Percentiles rank a stretch among this genome's conserved stretches.
Conservation (phyloP, 345 rosid species). For the Arabidopsis suecica region DNA sequence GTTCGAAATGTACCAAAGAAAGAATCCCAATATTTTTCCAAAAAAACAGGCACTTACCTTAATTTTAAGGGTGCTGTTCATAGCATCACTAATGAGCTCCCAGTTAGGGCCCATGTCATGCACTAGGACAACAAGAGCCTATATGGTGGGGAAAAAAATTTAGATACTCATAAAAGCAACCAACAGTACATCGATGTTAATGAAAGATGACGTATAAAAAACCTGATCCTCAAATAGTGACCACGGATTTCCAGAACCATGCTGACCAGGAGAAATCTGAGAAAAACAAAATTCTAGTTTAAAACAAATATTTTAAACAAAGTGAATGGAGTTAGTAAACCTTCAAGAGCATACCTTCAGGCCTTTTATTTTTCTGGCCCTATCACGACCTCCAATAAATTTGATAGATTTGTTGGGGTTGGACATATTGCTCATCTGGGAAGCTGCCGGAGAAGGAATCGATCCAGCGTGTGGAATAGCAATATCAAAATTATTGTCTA, state of each 20-base stretch:
- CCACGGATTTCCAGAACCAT: conserved; percentile 90
- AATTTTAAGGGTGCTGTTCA: conserved; percentile 85
- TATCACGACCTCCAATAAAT: conserved; percentile 73
- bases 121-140: conserved; percentile 99
- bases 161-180: conserved; percentile 39
- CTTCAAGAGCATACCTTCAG: conserved; percentile 63
- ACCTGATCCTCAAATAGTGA: conserved; percentile 99
- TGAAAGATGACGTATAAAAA: conserved; percentile 24
- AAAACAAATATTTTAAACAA: conserved; percentile 9
- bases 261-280: conserved; percentile 78
- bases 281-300: conserved; percentile 38
- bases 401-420: conserved; percentile 76
- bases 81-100: conserved; percentile 99
- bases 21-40: conserved; percentile 17
- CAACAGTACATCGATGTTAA: conserved; percentile 29
- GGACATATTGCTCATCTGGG: conserved; percentile 97
- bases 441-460: conserved; percentile 80
- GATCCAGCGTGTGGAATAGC: conserved; percentile 62
- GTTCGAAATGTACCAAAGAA: conserved; percentile 12
- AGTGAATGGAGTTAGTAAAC: conserved; percentile 25
- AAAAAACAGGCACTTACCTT: conserved; percentile 59
- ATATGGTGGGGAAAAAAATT: conserved; percentile 30
- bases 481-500: conserved; percentile 69
- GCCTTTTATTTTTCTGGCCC: conserved; percentile 77
- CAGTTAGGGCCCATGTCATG: conserved; percentile 99